Percentiles rank a stretch among this genome's conserved stretches.
These are phyloP conservation scores for Clavispora carvajalis DNA, from an alignment of 805 yeast species.

Conservation along the genomic window DNA sequence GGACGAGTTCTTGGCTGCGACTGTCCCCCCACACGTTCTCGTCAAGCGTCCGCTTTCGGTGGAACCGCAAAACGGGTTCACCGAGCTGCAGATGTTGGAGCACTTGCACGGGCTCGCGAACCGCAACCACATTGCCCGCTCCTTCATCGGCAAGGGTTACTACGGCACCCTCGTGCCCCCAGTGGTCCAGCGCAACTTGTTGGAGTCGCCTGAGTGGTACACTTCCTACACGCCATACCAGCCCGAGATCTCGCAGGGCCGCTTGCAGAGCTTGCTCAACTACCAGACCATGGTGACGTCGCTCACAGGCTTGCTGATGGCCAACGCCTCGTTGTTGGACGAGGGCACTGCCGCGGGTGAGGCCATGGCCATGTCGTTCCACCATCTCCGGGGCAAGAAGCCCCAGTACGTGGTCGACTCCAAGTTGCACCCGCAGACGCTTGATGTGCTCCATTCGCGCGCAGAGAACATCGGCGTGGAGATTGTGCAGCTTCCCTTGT, in stretches of 20 bases:
- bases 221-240: conserved; percentile 98
- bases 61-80: conserved; percentile 65
- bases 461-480: conserved; percentile 71
- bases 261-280: conserved; percentile 83
- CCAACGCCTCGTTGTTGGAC: conserved; percentile 91
- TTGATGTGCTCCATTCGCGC: conserved; percentile 72
- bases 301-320: conserved; percentile 88
- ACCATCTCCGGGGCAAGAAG: conserved; percentile 63
- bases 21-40: conserved; percentile 74
- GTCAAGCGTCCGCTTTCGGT: conserved; percentile 62
- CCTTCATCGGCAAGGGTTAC: conserved; percentile 92
- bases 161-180: conserved; percentile 87
- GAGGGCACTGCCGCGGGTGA: conserved; percentile 98
- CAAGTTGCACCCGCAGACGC: conserved; percentile 79
- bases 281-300: conserved; percentile 90
- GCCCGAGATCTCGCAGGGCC: conserved; percentile 96
- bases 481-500: conserved; percentile 52
- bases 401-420: conserved; percentile 65
- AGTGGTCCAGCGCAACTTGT: conserved; percentile 84
- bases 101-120: conserved; percentile 65
- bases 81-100: conserved; percentile 75
- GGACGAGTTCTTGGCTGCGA: conserved; percentile 62
- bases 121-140: conserved; percentile 66
- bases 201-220: conserved; percentile 97
- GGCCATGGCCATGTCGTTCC: conserved; percentile 83